Evolutionary conservation across 345 rosid species (phyloP).

Genomic region (Hibiscus tridactylites): DNA sequence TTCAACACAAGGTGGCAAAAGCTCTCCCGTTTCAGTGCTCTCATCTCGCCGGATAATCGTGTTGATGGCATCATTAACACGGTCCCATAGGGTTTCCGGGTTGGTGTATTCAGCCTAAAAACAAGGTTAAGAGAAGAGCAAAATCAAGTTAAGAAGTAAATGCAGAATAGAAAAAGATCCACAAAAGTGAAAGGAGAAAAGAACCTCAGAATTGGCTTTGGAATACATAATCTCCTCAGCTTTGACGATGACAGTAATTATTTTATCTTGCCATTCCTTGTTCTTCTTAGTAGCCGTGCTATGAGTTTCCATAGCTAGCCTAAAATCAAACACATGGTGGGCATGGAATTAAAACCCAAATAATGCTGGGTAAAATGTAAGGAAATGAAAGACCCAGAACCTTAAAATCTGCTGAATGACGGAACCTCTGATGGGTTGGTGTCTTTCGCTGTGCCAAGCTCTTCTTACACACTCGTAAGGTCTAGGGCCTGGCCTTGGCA

Average conservation of each 20-base stretch:
- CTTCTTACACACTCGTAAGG: slow-evolving; percentile 90
- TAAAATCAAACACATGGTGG: slow-evolving; percentile 32
- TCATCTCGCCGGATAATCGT: slow-evolving; percentile 93
- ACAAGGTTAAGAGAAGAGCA: slow-evolving; percentile 4
- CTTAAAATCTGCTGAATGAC: slow-evolving; percentile 88
- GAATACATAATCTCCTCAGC: slow-evolving; percentile 97
- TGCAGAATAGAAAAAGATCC: slow-evolving; percentile 10
- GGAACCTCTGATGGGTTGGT: slow-evolving; percentile 80
- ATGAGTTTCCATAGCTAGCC: slow-evolving; percentile 64
- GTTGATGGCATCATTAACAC: slow-evolving; percentile 84
- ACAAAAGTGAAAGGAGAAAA: neutral
- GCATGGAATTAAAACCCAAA: slow-evolving; percentile 14
- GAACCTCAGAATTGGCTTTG: slow-evolving; percentile 96
- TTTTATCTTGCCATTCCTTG: slow-evolving; percentile 89
- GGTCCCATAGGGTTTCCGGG: slow-evolving; percentile 75
- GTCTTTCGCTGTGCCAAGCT: slow-evolving; percentile 97
- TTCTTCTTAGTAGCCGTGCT: slow-evolving; percentile 60
- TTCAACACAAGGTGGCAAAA: slow-evolving; percentile 98
- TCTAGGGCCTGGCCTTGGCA: slow-evolving; percentile 92
- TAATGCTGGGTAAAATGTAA: slow-evolving; percentile 3
- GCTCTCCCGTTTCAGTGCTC: slow-evolving; percentile 67
- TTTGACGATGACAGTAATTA: slow-evolving; percentile 65
- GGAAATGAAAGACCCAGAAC: slow-evolving; percentile 31
- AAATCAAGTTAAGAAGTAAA: neutral
- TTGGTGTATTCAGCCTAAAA: slow-evolving; percentile 69